phyloP scores from a whole-genome alignment of 2,329 filamentous ascomycete genomes.

The Sporothrix pseudoabietina region DNA sequence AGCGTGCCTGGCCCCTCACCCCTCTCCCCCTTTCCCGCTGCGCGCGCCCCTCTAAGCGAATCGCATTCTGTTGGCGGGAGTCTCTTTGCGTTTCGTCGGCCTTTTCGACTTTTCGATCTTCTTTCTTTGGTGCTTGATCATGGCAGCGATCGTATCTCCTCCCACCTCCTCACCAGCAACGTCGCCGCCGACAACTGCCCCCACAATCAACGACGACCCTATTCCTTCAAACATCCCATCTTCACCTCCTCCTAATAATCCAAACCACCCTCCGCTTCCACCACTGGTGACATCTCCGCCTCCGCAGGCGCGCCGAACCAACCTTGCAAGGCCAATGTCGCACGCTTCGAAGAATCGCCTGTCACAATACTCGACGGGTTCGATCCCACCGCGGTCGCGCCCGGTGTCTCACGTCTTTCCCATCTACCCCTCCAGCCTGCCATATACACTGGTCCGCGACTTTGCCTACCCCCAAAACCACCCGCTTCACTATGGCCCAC shows the following conservation, averaged over 20 bases:
- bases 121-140: slow-evolving; percentile 34
- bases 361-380: slow-evolving; percentile 79
- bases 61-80: background rate
- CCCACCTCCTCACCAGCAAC: slow-evolving; percentile 55
- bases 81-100: background rate
- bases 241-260: slow-evolving; percentile 46
- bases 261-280: slow-evolving; percentile 57
- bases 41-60: slow-evolving; percentile 21
- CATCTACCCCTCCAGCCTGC: slow-evolving; percentile 78
- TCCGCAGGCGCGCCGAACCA: slow-evolving; percentile 55
- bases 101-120: slow-evolving; percentile 6
- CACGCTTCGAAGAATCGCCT: slow-evolving; percentile 79
- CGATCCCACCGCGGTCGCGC: slow-evolving; percentile 69
- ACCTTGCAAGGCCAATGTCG: slow-evolving; percentile 67
- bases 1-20: slow-evolving; percentile 32
- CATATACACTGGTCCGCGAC: slow-evolving; percentile 90
- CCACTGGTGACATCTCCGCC: slow-evolving; percentile 60
- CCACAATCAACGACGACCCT: background rate
- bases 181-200: slow-evolving; percentile 50
- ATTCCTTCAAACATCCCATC: background rate
- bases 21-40: slow-evolving; percentile 22
- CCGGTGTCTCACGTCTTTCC: slow-evolving; percentile 82
- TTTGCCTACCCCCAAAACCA: slow-evolving; percentile 86
- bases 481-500: slow-evolving; percentile 92
- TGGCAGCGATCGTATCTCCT: slow-evolving; percentile 60